phyloP scores from a whole-genome alignment of 768 basidiomycete species.

The Gloeophyllum trabeum region DNA sequence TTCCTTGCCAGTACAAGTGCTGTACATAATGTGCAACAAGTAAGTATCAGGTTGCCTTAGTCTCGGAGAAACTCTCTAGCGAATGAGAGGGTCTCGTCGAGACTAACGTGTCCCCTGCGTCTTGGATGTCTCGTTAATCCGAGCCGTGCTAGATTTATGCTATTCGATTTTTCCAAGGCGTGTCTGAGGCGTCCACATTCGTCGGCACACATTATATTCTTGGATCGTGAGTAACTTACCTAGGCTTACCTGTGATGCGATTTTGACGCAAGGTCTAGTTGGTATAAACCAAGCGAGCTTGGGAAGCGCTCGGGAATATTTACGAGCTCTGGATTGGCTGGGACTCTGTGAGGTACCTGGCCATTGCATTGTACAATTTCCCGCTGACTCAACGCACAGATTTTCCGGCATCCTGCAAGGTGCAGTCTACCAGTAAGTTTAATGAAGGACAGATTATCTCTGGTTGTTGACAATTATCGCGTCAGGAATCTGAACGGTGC shows the following conservation, averaged over 20 bases:
- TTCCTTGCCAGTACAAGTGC: constrained; percentile 35
- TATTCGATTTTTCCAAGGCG: constrained; percentile 64
- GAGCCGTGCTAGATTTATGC: constrained; percentile 38
- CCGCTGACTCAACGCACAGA: constrained; percentile 17
- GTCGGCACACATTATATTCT: constrained; percentile 66
- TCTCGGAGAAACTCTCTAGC: not conserved
- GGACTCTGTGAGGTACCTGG: constrained; percentile 37
- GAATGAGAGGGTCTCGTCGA: too few species aligned
- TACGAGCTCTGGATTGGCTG: constrained; percentile 48
- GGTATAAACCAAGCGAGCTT: constrained; percentile 63
- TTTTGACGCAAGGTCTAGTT: constrained; percentile 22
- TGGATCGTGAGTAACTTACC: constrained; percentile 40
- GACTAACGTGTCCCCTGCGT: too few species aligned
- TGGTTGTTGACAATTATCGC: too few species aligned
- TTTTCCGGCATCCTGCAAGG: constrained; percentile 60
- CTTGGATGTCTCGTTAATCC: not conserved
- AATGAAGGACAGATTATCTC: too few species aligned
- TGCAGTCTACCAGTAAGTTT: constrained; percentile 41
- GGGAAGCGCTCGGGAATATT: constrained; percentile 68
- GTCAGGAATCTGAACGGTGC: constrained; percentile 41
- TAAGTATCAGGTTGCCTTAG: constrained; percentile 9
- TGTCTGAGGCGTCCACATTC: constrained; percentile 68
- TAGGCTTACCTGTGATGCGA: not conserved
- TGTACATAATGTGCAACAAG: constrained; percentile 46
- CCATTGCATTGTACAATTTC: not conserved